Evolutionary conservation across 352 stramenopile genomes (phyloP).

Genomic region (Elongisporangium prolatum): DNA sequence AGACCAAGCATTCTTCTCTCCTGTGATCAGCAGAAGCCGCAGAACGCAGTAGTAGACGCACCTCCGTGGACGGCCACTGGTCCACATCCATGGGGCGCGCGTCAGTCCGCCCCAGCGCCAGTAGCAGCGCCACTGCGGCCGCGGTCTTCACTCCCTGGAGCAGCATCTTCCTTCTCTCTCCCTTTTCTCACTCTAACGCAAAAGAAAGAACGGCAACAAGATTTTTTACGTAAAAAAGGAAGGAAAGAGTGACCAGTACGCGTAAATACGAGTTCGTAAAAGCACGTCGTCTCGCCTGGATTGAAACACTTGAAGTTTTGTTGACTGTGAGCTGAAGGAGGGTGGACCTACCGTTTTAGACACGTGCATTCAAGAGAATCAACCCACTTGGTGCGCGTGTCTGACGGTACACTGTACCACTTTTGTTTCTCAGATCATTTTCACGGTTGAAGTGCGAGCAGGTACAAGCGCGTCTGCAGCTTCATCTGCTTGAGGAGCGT

Average conservation of each 20-base stretch:
- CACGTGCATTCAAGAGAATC: neutral
- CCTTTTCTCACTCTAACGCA: conserved; percentile 15
- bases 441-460: conserved; percentile 47
- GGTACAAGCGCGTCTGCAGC: conserved; percentile 77
- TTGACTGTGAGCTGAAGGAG: too few species aligned
- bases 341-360: neutral
- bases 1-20: conserved; percentile 6
- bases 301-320: too few species aligned
- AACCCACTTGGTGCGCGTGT: neutral
- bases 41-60: conserved; percentile 17
- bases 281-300: conserved; percentile 1
- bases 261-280: neutral
- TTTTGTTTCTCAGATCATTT: neutral
- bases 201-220: conserved; percentile 6
- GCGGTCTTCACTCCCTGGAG: conserved; percentile 6
- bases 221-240: conserved; percentile 3
- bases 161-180: conserved; percentile 13
- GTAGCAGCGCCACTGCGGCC: conserved; percentile 14
- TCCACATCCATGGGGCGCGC: conserved; percentile 72
- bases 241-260: neutral
- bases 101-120: conserved; percentile 17
- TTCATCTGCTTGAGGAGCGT: conserved; percentile 71
- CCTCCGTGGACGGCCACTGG: conserved; percentile 78
- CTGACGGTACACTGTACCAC: neutral
- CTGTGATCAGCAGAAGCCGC: neutral